Percentiles rank a stretch among this genome's conserved stretches.
Conservation (phyloP, 495 filamentous ascomycete species). For the Elasticomyces elasticus region DNA sequence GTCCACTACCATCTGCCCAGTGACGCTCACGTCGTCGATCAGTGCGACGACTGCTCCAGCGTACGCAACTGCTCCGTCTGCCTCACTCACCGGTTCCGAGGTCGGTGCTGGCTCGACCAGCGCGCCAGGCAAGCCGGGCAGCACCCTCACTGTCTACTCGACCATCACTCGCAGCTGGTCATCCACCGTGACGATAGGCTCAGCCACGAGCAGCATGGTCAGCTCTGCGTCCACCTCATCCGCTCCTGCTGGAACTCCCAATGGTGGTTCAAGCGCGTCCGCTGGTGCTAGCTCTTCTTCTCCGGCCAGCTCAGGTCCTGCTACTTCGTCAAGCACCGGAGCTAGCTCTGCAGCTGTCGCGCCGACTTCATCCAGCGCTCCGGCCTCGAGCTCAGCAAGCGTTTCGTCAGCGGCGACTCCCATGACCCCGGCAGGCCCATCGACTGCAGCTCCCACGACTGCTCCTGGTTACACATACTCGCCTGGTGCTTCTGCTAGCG, state of each 20-base stretch:
- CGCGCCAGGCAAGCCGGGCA: not conserved
- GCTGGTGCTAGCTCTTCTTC: not conserved
- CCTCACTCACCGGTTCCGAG: not conserved
- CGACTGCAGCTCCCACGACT: not conserved
- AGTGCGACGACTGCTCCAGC: not conserved
- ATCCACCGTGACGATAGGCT: conserved; percentile 5
- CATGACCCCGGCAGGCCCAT: not conserved
- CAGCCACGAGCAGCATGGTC: not conserved
- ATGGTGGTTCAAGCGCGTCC: not conserved
- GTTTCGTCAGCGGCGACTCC: not conserved
- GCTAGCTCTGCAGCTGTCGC: too few species aligned
- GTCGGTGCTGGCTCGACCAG: not conserved
- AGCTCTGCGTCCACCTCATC: conserved; percentile 2
- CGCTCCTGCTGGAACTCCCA: not conserved
- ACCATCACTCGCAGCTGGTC: conserved; percentile 10
- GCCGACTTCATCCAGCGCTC: not conserved
- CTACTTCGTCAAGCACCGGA: too few species aligned
- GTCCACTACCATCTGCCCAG: conserved; percentile 24
- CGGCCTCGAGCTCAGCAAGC: not conserved
- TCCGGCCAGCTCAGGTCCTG: not conserved
- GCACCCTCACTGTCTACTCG: conserved; percentile 4
- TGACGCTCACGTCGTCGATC: conserved; percentile 15
- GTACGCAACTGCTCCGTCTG: not conserved
- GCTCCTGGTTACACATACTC: not conserved
- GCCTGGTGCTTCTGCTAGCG: not conserved